Percentiles rank a stretch among this genome's conserved stretches.
phyloP scores from a whole-genome alignment of 768 basidiomycete species.

The Lactarius evosmus region DNA sequence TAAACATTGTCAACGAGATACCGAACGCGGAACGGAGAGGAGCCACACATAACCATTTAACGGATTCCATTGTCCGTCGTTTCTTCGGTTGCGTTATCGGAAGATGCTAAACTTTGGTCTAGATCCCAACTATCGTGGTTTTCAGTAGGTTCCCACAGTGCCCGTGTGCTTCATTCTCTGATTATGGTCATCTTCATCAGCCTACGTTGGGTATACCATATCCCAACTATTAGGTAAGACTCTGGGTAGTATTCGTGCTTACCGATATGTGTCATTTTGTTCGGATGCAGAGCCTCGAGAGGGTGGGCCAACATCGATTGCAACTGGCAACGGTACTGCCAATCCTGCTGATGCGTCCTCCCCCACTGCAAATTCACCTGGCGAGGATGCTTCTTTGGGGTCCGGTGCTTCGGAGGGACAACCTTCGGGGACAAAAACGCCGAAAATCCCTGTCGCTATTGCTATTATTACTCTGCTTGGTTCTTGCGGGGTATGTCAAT shows the following conservation, averaged over 20 bases:
- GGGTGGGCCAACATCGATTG: not conserved
- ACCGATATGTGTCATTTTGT: not conserved
- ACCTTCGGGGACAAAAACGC: not conserved
- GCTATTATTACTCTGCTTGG: not conserved
- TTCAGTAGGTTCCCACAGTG: not conserved
- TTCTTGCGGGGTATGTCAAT: not conserved
- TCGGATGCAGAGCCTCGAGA: not conserved
- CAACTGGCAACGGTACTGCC: not conserved
- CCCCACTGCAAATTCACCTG: not conserved
- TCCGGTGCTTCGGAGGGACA: not conserved
- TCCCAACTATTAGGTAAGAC: not conserved
- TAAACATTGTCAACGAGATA: not conserved
- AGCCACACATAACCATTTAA: not conserved
- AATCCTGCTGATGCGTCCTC: not conserved
- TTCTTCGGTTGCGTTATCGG: not conserved
- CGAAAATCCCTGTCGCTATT: not conserved
- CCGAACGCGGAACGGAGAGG: not conserved
- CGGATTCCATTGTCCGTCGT: not conserved
- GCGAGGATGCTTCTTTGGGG: not conserved
- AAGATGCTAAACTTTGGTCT: not conserved
- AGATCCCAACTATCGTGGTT: not conserved
- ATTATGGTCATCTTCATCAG: not conserved
- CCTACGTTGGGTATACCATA: not conserved
- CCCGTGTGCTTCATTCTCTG: not conserved
- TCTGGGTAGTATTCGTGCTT: not conserved